Evolutionary conservation across 2,329 filamentous ascomycete genomes (phyloP).

Genomic region (Neonectria punicea): DNA sequence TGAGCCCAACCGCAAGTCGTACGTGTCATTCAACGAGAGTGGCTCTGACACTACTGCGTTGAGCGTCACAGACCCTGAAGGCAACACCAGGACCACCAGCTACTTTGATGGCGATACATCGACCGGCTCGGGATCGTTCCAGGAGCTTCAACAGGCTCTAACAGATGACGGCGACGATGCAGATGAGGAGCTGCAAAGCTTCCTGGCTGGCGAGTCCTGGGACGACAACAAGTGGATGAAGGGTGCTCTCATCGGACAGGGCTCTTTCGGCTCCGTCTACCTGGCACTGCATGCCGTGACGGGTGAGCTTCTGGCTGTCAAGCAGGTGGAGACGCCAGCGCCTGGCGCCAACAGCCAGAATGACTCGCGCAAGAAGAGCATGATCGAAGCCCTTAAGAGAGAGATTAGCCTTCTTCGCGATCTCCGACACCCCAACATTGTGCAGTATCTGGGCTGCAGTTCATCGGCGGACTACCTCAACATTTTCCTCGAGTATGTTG

Average conservation of each 20-base stretch:
- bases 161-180: constrained; percentile 92
- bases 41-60: constrained; percentile 76
- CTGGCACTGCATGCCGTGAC: constrained; percentile 95
- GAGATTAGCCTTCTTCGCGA: constrained; percentile 95
- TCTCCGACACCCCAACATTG: constrained; percentile 95
- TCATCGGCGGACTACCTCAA: constrained; percentile 92
- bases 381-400: constrained; percentile 97
- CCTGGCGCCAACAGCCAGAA: constrained; percentile 81
- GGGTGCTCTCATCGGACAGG: constrained; percentile 94
- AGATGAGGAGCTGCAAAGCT: constrained; percentile 89
- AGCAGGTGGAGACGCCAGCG: constrained; percentile 92
- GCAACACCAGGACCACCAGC: constrained; percentile 75
- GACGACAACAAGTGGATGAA: constrained; percentile 99
- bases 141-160: constrained; percentile 85
- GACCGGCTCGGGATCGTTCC: constrained; percentile 77
- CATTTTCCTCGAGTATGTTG: constrained; percentile 99
- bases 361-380: constrained; percentile 93
- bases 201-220: constrained; percentile 92
- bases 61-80: constrained; percentile 81
- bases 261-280: constrained; percentile 96
- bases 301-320: constrained; percentile 96
- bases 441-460: constrained; percentile 96
- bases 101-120: constrained; percentile 87
- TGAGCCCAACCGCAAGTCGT: constrained; percentile 92
- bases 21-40: constrained; percentile 87